Conservation (phyloP, 2,329 filamentous ascomycete species). For the Scedosporium boydii region DNA sequence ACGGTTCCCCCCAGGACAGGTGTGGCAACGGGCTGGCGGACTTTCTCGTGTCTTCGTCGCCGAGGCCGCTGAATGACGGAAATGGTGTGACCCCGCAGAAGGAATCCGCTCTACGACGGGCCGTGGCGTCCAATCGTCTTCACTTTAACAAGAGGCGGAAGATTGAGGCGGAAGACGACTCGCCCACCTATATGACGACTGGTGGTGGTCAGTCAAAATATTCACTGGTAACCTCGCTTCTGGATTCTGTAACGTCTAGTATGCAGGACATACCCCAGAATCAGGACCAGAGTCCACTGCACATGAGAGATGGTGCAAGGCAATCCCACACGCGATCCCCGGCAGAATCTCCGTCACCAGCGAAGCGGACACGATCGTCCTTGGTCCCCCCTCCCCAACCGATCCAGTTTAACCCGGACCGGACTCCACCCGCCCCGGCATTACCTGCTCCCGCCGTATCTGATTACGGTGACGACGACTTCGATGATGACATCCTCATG, state of each 20-base stretch:
- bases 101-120: conserved; percentile 39
- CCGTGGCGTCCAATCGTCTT: conserved; percentile 54
- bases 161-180: conserved; percentile 36
- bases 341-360: conserved; percentile 33
- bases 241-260: conserved; percentile 54
- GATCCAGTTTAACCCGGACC: background rate
- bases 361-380: conserved; percentile 20
- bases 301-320: background rate
- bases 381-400: background rate
- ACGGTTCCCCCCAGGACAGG: conserved; percentile 32
- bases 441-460: conserved; percentile 19
- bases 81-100: conserved; percentile 16
- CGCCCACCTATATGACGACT: conserved; percentile 18
- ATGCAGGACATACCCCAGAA: conserved; percentile 30
- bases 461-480: conserved; percentile 48
- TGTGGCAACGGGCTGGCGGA: conserved; percentile 52
- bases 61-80: conserved; percentile 38
- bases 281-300: conserved; percentile 9
- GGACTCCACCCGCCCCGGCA: conserved; percentile 10
- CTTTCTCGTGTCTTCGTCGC: conserved; percentile 62
- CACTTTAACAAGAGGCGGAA: conserved; percentile 65
- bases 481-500: conserved; percentile 51
- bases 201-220: conserved; percentile 37
- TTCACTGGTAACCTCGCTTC: conserved; percentile 49
- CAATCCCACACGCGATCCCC: background rate